These are phyloP conservation scores for Apiospora phragmitis DNA, from an alignment of 2,329 filamentous ascomycete genomes.

Conservation along the genomic window DNA sequence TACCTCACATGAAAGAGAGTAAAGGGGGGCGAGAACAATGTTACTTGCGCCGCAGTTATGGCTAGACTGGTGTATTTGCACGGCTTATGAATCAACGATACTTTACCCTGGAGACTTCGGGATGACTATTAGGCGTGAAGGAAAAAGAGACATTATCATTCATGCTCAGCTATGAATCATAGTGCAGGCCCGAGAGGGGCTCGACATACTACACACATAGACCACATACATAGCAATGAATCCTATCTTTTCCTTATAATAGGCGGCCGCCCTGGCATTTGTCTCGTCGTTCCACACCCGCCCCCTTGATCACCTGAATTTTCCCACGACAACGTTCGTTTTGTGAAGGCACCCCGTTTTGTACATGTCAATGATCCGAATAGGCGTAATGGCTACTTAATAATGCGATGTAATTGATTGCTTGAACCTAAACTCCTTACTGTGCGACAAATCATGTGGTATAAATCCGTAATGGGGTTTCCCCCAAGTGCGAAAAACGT, in stretches of 20 bases:
- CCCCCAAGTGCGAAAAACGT: background rate
- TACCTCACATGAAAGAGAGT: background rate
- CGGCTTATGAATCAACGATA: background rate
- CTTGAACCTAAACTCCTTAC: slow-evolving; percentile 10
- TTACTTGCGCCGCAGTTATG: background rate
- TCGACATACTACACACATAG: background rate
- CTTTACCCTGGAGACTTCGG: background rate
- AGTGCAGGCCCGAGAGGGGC: background rate
- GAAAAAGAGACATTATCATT: background rate
- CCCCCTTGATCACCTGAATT: background rate
- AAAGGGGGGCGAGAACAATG: background rate
- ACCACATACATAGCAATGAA: background rate
- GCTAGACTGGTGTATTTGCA: background rate
- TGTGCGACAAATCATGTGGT: slow-evolving; percentile 8
- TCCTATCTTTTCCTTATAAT: background rate
- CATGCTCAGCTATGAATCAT: background rate
- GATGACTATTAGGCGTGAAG: background rate
- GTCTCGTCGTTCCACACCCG: background rate
- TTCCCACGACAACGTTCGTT: background rate
- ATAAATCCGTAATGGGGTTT: background rate
- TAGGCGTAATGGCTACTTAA: background rate
- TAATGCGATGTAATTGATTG: background rate
- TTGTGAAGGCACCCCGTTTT: background rate
- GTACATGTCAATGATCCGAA: background rate
- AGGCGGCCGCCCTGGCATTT: background rate